A percentile compares a stretch with the other conserved stretches of the same genome.
phyloP scores from a whole-genome alignment of 129 eudicot genomes.

The Centrapalus pauciflorus region DNA sequence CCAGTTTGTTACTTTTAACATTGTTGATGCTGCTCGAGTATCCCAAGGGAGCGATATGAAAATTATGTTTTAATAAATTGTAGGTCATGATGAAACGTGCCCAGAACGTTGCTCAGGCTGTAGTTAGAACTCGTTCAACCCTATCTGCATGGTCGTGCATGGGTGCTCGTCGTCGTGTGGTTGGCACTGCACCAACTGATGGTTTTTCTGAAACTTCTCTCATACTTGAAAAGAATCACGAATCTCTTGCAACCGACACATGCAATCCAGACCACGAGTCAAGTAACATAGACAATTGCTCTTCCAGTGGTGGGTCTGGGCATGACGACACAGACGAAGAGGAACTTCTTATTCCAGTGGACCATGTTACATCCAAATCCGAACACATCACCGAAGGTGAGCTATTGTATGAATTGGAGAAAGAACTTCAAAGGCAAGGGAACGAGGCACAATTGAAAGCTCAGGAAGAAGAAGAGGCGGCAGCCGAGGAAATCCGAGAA shows the following conservation, averaged over 20 bases:
- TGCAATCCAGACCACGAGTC: conserved; percentile 19
- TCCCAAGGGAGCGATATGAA: background rate
- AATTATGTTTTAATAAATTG: background rate
- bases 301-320: conserved; percentile 41
- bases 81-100: conserved; percentile 97
- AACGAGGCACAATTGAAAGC: conserved; percentile 32
- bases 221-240: conserved; percentile 37
- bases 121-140: conserved; percentile 76
- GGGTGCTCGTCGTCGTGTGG: conserved; percentile 88
- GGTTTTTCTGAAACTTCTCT: conserved; percentile 53
- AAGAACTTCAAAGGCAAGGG: conserved; percentile 72
- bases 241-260: conserved; percentile 35
- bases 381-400: conserved; percentile 80
- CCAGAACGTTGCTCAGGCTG: conserved; percentile 93
- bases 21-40: background rate
- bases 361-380: conserved; percentile 46
- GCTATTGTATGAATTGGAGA: conserved; percentile 82
- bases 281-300: conserved; percentile 28
- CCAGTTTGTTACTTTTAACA: no score
- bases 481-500: conserved; percentile 68
- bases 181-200: conserved; percentile 39
- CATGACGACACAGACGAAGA: conserved; percentile 78
- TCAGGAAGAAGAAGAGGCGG: conserved; percentile 76
- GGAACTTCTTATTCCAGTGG: conserved; percentile 52
- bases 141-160: conserved; percentile 92